Evolutionary conservation across 140 eudicot genomes (phyloP), one percentile per base, ranked within the genome.

Genomic region (Ambrosia hybrid): DNA sequence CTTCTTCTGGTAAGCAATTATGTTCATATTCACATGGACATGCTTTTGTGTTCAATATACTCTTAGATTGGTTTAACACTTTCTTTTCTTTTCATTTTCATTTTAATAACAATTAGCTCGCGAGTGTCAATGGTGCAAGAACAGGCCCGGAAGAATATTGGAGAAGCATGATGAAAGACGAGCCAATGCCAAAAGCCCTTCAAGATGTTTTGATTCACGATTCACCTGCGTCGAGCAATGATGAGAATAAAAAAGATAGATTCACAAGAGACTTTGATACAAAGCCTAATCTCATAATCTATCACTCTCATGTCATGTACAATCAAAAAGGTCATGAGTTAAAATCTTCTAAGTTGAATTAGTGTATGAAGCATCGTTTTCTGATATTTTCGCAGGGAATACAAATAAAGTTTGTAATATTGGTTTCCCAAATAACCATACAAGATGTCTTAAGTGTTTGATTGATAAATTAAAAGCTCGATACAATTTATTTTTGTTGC

Each of bases 151-250:
- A 56, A 77, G 87, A 85, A 15, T 87, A 84, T 21, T 87, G 90
- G 88, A 76, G 73, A 75, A 73, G 73, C 9, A 52, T 80, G 57
- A 84, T 82, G 94, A 83, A 77, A 26, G 90, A 60, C 9, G 81
- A 82, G 38, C 81, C 85, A 10, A 82, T 84, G 84, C 89, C 90
- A 4, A 71, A 80, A 57, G 86, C 84, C 15, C 76, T 87, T 56
- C 67, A 46, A 38, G 79, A 74, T 60, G 76, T 80, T 17, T 12
- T 87, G 7, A 11, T 16, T 46, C 33, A 46, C 3, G 69, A 57
- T 67, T 41, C 72, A 34, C 12, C 56, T 11, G 56, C 41, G 10
- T 64, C 43, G 7, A 13, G 52, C 12, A 68, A 51, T 45, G 57
- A 70, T 48, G 58, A 15, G 5, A 14, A 67, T 33, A 45, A 53